These are phyloP conservation scores for Schizochytrium sp. DNA, from an alignment of 108 stramenopile species.

Conservation along the genomic window DNA sequence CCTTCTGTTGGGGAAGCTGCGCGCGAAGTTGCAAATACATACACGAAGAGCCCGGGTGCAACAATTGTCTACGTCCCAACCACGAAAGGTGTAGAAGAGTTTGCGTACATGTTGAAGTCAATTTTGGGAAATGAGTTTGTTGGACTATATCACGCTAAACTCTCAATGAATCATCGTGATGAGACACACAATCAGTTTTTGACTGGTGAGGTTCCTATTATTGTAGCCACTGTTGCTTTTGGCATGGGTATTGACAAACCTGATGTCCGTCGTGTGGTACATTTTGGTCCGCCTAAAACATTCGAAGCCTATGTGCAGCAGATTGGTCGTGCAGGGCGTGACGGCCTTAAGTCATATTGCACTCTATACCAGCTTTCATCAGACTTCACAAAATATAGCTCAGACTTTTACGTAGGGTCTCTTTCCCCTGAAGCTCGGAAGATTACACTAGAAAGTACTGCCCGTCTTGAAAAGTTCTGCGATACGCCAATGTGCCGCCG, in stretches of 20 bases:
- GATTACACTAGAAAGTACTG: slow-evolving; percentile 71
- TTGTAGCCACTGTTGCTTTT: slow-evolving; percentile 95
- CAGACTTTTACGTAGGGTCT: slow-evolving; percentile 82
- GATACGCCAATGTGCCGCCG: slow-evolving; percentile 79
- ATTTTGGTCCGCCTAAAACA: slow-evolving; percentile 87
- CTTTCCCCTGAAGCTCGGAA: slow-evolving; percentile 72
- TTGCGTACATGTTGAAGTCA: neutral
- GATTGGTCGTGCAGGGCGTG: slow-evolving; percentile 94
- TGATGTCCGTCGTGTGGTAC: slow-evolving; percentile 86
- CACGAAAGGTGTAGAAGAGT: neutral
- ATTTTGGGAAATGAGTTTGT: neutral
- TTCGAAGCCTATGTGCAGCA: slow-evolving; percentile 96
- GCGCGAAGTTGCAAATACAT: slow-evolving; percentile 59
- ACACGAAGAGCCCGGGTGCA: neutral
- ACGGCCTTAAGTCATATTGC: slow-evolving; percentile 84
- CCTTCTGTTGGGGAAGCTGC: slow-evolving; percentile 69
- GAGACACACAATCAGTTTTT: slow-evolving; percentile 83
- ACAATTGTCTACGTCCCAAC: neutral
- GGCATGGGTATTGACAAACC: slow-evolving; percentile 97
- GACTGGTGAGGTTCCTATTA: slow-evolving; percentile 81
- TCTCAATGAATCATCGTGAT: slow-evolving; percentile 73
- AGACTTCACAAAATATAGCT: slow-evolving; percentile 81
- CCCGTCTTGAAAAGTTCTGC: slow-evolving; percentile 77
- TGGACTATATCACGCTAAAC: slow-evolving; percentile 86
- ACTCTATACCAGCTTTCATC: slow-evolving; percentile 76